These are phyloP conservation scores for Trebouxia sp. DNA, from an alignment of 139 green algal species.

Conservation along the genomic window DNA sequence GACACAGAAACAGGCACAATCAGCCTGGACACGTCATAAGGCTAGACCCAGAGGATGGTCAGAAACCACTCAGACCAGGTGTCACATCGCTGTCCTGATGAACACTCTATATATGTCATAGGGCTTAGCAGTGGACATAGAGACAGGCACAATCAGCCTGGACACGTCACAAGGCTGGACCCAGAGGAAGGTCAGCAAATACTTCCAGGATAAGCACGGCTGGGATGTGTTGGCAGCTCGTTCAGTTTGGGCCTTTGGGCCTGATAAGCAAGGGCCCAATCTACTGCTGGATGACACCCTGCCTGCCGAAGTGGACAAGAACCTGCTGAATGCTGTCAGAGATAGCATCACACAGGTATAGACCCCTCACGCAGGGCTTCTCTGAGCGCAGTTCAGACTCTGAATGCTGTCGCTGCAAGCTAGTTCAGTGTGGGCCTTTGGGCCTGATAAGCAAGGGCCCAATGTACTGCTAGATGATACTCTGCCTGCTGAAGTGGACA, in stretches of 20 bases:
- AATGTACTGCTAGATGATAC: constrained; percentile 97
- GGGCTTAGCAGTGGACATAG: constrained; percentile 91
- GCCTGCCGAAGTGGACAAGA: constrained; percentile 90
- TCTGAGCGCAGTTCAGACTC: too few relatives aligned
- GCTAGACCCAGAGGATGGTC: constrained; percentile 72
- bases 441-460: constrained; percentile 81
- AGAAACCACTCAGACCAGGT: constrained; percentile 75
- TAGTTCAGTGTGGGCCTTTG: constrained; percentile 95
- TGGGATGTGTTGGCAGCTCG: constrained; percentile 95
- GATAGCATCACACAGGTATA: constrained; percentile 84
- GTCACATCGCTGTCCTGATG: too few relatives aligned
- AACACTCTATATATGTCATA: not conserved
- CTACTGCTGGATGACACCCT: constrained; percentile 96
- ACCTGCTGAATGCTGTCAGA: constrained; percentile 77
- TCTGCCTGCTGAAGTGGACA: constrained; percentile 88
- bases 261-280: constrained; percentile 87
- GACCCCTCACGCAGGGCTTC: not conserved
- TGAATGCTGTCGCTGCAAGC: too few relatives aligned
- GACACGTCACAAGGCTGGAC: too few relatives aligned
- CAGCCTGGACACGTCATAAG: constrained; percentile 58
- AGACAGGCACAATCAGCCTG: constrained; percentile 70
- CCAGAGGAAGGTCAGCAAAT: constrained; percentile 67
- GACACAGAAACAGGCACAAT: too few relatives aligned
- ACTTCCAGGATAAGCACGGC: constrained; percentile 91
- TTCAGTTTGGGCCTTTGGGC: constrained; percentile 97